These are phyloP conservation scores for Platanthera zijinensis DNA, from an alignment of 106 monocot genomes.

Conservation along the genomic window DNA sequence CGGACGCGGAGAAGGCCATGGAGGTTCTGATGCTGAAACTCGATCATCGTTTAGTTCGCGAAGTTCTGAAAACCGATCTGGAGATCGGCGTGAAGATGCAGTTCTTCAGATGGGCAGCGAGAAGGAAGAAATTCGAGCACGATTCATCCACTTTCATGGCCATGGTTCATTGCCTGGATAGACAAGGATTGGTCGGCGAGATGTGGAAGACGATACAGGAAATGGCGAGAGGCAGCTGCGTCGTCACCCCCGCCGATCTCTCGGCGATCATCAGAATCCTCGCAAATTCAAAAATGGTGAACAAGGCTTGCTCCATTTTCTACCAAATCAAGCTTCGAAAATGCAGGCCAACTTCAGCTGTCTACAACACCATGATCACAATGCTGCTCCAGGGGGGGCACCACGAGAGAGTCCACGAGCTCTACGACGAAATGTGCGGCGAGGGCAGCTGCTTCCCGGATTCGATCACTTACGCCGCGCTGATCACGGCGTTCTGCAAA, in stretches of 20 bases:
- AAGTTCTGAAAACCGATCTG: slow-evolving; percentile 50
- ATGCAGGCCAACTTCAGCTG: slow-evolving; percentile 51
- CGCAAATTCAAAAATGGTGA: slow-evolving; percentile 76
- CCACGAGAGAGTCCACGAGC: slow-evolving; percentile 86
- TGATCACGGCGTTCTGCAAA: slow-evolving; percentile 62
- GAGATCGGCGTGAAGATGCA: slow-evolving; percentile 60
- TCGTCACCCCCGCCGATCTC: slow-evolving; percentile 48
- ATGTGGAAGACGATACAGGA: slow-evolving; percentile 75
- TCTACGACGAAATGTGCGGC: slow-evolving; percentile 87
- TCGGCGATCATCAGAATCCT: slow-evolving; percentile 61
- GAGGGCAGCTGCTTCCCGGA: slow-evolving; percentile 76
- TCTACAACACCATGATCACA: slow-evolving; percentile 77
- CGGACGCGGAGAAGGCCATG: slow-evolving; percentile 88
- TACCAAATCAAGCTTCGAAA: slow-evolving; percentile 74
- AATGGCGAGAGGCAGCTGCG: slow-evolving; percentile 52
- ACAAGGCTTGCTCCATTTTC: slow-evolving; percentile 75
- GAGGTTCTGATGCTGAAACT: slow-evolving; percentile 82
- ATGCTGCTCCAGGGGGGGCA: slow-evolving; percentile 82
- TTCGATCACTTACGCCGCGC: slow-evolving; percentile 69
- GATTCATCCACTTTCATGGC: slow-evolving; percentile 80
- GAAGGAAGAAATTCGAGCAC: slow-evolving; percentile 58
- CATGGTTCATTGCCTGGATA: slow-evolving; percentile 53
- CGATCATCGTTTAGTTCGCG: slow-evolving; percentile 71
- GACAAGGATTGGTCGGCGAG: slow-evolving; percentile 56
- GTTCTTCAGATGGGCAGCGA: slow-evolving; percentile 80